These are phyloP conservation scores for Carpinus fangiana DNA, from an alignment of 306 rosid species.

Conservation along the genomic window DNA sequence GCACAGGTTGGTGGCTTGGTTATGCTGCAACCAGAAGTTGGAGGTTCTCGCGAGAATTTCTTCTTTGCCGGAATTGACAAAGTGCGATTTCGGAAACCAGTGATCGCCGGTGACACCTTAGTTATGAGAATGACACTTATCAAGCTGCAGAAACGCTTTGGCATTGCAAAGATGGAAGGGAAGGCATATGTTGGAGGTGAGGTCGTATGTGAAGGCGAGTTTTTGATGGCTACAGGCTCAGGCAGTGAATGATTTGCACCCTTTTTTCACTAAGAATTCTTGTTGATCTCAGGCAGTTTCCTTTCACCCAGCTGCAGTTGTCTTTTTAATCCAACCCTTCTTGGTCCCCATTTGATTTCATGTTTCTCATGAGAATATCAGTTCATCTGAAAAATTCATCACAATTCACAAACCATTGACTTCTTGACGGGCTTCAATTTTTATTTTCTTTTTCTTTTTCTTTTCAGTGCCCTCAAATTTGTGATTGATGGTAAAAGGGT, in stretches of 20 bases:
- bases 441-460: background rate
- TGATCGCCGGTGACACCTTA: slow-evolving; percentile 88
- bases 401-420: slow-evolving; percentile 9
- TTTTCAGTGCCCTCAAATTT: background rate
- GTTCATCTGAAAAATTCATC: slow-evolving; percentile 18
- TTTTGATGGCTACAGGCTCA: slow-evolving; percentile 72
- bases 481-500: no score
- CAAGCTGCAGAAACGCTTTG: slow-evolving; percentile 85
- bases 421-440: background rate
- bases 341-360: slow-evolving; percentile 1
- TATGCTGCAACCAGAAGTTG: slow-evolving; percentile 90
- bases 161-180: slow-evolving; percentile 93
- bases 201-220: slow-evolving; percentile 88
- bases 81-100: slow-evolving; percentile 88
- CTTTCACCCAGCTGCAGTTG: background rate
- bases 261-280: slow-evolving; percentile 10
- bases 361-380: background rate
- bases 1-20: slow-evolving; percentile 95
- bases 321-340: slow-evolving; percentile 16
- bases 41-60: slow-evolving; percentile 81
- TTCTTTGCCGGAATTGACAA: slow-evolving; percentile 93
- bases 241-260: slow-evolving; percentile 40
- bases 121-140: slow-evolving; percentile 89
- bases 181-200: slow-evolving; percentile 94
- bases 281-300: slow-evolving; percentile 30